phyloP scores from a whole-genome alignment of 257 asterid species.

The Scutellaria barbata region DNA sequence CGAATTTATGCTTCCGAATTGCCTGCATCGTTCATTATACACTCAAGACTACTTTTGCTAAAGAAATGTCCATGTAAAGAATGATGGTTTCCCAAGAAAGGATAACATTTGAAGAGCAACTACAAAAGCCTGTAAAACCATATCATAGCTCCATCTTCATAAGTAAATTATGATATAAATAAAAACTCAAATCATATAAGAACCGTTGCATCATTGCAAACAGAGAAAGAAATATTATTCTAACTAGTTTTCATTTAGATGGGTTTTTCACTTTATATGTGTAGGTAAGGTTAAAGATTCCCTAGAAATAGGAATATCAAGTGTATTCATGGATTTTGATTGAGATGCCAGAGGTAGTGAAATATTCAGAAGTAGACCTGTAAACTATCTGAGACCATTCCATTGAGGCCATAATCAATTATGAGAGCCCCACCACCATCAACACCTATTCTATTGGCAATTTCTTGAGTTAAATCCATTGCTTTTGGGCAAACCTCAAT shows the following conservation, averaged over 20 bases:
- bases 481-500: slow-evolving; percentile 91
- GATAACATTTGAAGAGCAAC: background rate
- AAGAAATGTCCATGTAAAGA: slow-evolving; percentile 3
- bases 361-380: slow-evolving; percentile 58
- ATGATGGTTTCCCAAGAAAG: background rate
- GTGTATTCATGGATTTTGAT: background rate
- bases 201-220: background rate
- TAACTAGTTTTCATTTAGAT: background rate
- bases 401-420: slow-evolving; percentile 84
- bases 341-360: slow-evolving; percentile 23
- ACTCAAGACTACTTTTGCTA: background rate
- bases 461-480: slow-evolving; percentile 79
- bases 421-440: slow-evolving; percentile 99
- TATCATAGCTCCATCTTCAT: background rate
- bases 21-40: slow-evolving; percentile 51
- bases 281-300: background rate
- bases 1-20: slow-evolving; percentile 79
- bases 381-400: slow-evolving; percentile 82
- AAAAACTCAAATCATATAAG: background rate
- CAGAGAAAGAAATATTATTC: background rate
- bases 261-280: slow-evolving; percentile 4
- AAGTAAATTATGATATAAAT: background rate
- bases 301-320: background rate
- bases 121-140: background rate
- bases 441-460: slow-evolving; percentile 68